Conservation (phyloP, 139 green algal genomes). For the Chlorella vulgaris region DNA sequence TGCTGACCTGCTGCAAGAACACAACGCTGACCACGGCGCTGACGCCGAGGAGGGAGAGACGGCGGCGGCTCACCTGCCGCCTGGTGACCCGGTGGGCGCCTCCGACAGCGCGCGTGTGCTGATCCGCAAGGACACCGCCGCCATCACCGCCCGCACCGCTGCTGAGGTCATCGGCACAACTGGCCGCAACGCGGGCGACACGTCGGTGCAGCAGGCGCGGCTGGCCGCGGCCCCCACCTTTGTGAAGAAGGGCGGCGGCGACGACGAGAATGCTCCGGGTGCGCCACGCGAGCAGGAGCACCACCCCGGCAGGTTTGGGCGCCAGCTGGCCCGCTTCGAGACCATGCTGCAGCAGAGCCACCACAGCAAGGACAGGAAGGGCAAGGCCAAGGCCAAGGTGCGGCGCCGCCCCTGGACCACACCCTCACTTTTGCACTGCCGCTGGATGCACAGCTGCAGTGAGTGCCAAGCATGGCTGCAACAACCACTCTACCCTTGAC, state of each 20-base stretch:
- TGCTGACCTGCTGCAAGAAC: constrained; percentile 45
- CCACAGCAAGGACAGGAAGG: neutral
- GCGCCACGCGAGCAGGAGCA: neutral
- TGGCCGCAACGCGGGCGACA: constrained; percentile 4
- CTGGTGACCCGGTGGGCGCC: no score
- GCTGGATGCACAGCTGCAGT: no score
- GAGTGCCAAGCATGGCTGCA: neutral
- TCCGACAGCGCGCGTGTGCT: no score
- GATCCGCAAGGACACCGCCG: neutral
- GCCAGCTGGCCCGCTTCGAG: constrained; percentile 29
- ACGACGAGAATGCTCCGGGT: neutral
- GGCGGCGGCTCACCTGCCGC: no score
- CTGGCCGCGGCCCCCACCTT: constrained; percentile 19
- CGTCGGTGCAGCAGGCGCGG: constrained; percentile 20
- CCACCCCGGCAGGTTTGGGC: constrained; percentile 10
- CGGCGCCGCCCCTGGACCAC: neutral
- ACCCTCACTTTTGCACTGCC: no score
- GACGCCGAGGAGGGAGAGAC: constrained; percentile 36
- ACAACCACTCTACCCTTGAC: no score
- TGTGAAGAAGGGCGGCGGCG: neutral
- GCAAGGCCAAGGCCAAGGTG: neutral
- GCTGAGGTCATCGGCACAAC: neutral
- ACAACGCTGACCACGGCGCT: constrained; percentile 47
- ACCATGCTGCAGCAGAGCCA: constrained; percentile 43
- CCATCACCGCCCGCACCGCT: neutral